Evolutionary conservation across 352 stramenopile genomes (phyloP).

Genomic region (Globisporangium cylindrosporum): DNA sequence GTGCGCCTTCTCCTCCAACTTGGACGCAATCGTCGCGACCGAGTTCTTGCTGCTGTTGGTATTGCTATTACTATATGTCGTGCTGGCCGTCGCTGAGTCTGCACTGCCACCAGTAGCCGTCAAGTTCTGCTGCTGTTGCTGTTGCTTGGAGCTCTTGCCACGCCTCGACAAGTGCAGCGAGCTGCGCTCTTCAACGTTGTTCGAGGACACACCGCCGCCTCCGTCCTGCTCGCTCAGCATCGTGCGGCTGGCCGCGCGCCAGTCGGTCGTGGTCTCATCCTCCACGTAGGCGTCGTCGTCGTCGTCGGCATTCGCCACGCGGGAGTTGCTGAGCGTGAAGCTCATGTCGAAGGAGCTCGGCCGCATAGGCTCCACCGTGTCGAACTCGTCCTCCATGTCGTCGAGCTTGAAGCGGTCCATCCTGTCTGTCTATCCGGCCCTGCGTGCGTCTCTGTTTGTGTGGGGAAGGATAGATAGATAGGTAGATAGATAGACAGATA

Average conservation of each 20-base stretch:
- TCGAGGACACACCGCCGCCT: background rate
- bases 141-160: constrained; percentile 2
- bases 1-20: constrained; percentile 73
- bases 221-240: constrained; percentile 13
- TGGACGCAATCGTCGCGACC: constrained; percentile 46
- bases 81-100: constrained; percentile 6
- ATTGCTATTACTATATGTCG: constrained; percentile 16
- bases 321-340: constrained; percentile 70
- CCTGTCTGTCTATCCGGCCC: background rate
- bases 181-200: constrained; percentile 5
- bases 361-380: constrained; percentile 81
- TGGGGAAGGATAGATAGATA: background rate
- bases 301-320: constrained; percentile 24
- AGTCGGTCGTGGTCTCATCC: constrained; percentile 22
- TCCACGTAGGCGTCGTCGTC: constrained; percentile 22
- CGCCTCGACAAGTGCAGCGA: constrained; percentile 14
- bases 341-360: constrained; percentile 89
- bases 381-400: constrained; percentile 75
- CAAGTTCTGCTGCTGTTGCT: background rate
- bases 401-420: constrained; percentile 86
- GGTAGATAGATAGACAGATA: background rate
- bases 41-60: constrained; percentile 31
- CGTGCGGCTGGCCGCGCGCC: constrained; percentile 12
- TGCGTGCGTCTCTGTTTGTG: background rate
- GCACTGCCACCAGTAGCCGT: background rate